Evolutionary conservation across 495 filamentous ascomycete species (phyloP), one percentile per base, ranked within the genome.

Genomic region (Lasiosphaeris hirsuta): DNA sequence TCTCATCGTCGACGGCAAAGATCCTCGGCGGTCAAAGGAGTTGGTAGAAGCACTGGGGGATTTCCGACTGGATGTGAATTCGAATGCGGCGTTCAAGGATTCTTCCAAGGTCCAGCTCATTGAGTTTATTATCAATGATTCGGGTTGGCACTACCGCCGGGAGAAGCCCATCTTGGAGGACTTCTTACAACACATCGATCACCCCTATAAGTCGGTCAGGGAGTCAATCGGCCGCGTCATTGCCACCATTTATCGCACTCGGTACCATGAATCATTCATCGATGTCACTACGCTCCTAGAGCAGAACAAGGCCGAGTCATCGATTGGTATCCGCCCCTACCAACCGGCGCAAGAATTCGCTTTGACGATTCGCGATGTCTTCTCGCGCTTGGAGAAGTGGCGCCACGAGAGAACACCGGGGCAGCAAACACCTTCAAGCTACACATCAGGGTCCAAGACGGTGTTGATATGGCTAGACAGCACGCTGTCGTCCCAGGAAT

Each of bases 41-140:
- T 76, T 99, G 54, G 81, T 96, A 23, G 88, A 92, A 58, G 88
- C 86, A 78, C 80, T 99, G 36, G 84, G 86, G 10, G 83, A 85
- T 57, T 97, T 96, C 81, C 82, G 89, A 35, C 77, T 99, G 15
- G 94, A 99, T 64, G 93, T 96, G 88, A 74, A 83, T 18, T 96
- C 93, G 0, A 96, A 97, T 70, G 94, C 94, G 4, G 94, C 94
- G 9, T 99, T 99, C 81, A 99, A 99, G 71, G 95, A 99, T 64
- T 97, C 92, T 55, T 92, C 92, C 4, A 97, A 97, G 74, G 89
- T 99, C 42, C 88, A 94, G 62, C 80, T 97, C 11, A 77, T 99
- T 36, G 89, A 96, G 62, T 90, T 96, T 61, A 86, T 86, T 58
- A 89, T 97, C 60, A 84, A 83, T 56, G 90, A 96, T 68, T 79